Conservation (phyloP, 2,329 filamentous ascomycete genomes). For the Trichoderma endophyticum region DNA sequence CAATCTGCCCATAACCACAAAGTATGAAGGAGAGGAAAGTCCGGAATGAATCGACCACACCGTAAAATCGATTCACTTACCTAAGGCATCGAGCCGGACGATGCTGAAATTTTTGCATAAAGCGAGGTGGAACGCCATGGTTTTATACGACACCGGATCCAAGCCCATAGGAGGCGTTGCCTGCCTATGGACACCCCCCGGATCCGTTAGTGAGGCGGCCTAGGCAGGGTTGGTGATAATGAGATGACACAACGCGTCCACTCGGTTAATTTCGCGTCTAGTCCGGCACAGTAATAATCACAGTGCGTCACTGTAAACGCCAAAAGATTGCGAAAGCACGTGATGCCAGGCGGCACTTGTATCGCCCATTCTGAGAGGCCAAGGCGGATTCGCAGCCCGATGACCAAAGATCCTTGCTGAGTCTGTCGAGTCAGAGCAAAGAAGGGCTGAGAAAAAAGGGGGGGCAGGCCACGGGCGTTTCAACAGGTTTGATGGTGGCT, state of each 20-base stretch:
- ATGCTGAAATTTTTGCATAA: constrained; percentile 21
- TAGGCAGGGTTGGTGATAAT: constrained; percentile 19
- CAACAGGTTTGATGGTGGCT: constrained; percentile 8
- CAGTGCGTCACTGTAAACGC: constrained; percentile 1
- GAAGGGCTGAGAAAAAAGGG: not conserved
- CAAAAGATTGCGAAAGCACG: constrained; percentile 17
- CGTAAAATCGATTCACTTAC: constrained; percentile 47
- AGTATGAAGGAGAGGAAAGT: constrained; percentile 19
- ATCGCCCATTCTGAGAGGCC: not conserved
- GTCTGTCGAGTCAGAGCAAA: constrained; percentile 10
- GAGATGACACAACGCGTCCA: constrained; percentile 20
- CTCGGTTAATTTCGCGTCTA: constrained; percentile 16
- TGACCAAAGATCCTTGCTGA: constrained; percentile 1
- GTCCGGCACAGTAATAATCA: not conserved
- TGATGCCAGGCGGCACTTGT: constrained; percentile 3
- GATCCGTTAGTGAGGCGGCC: constrained; percentile 23
- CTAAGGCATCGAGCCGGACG: constrained; percentile 29
- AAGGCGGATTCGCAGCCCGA: constrained; percentile 3
- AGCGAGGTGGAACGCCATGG: constrained; percentile 21
- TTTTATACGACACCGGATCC: constrained; percentile 23
- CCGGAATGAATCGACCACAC: constrained; percentile 18
- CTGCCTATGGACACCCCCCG: constrained; percentile 21
- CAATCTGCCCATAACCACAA: not conserved
- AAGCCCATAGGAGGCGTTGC: constrained; percentile 1
- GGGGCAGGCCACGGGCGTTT: constrained; percentile 4